Base-by-base conservation (phyloP, 768 basidiomycete species). In the Hericium rajendrae region DNA sequence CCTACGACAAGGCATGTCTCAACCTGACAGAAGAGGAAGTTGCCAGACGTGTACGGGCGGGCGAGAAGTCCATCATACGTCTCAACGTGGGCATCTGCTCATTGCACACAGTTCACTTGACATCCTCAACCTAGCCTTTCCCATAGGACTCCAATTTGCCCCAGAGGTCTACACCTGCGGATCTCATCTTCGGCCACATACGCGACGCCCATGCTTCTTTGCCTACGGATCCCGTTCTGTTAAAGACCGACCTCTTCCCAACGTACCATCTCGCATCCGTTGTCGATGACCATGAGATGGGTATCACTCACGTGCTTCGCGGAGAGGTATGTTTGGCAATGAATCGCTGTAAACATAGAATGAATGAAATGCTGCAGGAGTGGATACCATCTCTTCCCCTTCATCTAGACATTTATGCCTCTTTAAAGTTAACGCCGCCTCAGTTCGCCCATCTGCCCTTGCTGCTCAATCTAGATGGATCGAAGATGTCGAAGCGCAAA, bases 261-360 rank as follows among this genome's bases (percentile, higher is more conserved):
- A 98, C 95, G 0, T 99, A 99, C 67, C 97, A 98, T 62, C 79
- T 99, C 4, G 95, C 97, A 0, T 94, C 86, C 20, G 91, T 98
- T 0, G 91, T 95, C 0, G 97, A 99, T 63, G 97, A 99, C 71
- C 84, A 93, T 64, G 83, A 86, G 64, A 99, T 99, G 97, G 86
- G 85, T 0, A 91, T 99, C 22, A 91, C 93, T 0, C 97, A 98
- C 71, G 94, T 98, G 4, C 72, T 98, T 1, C 83, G 97, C 26
- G 97, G 97, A 52, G 94, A 97, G 80, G 94, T 86, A 57, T 28
- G 76, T 15, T 20, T 46, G 43, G 20, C 9, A 46, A 20, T 46
- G 4, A n/a, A n/a, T 46, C 4, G 1, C 2, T 20, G 16, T 20
- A 46, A 6, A 9, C n/a, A 4, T 46, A 18, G n/a, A 20, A 20